Evolutionary conservation across 352 stramenopile genomes (phyloP), one percentile per base, ranked within the genome.

Genomic region (Phytophthora fragariae): DNA sequence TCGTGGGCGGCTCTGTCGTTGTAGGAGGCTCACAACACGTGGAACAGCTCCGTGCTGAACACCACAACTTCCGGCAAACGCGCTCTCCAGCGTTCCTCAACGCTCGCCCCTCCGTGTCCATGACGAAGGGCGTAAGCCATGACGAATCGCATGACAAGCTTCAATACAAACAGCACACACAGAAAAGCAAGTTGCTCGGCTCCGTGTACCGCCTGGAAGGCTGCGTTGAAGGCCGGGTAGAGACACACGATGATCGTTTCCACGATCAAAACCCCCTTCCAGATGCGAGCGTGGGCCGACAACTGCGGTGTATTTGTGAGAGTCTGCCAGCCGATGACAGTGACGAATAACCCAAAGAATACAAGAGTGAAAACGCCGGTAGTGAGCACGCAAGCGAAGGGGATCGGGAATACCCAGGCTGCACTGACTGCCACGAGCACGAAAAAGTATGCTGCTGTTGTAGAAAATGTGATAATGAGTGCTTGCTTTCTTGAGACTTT

Each of bases 381-480:
- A 5, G 65, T 77, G 17, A 77, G 49, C 14, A 65, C 71, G 19
- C 70, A 68, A 7, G 70, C 61, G 39, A 77, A 77, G 6, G 65
- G 71, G 21, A 77, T 77, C 2, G 71, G 65, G 15, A 77, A 77
- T 7, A 58, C 31, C 71, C 71, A 77, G 2, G n/a, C 17, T 2
- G 31, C 53, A 2, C 65, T 71, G 37, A 77, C 50, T 0, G 11
- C 21, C 5, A 74, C 11, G 4, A 77, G 56, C 17, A 63, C 61
- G 1, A 47, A 61, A 14, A 77, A 53, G 19, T 76, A 76, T 2
- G 33, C 63, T 11, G 2, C 29, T 4, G 63, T 53, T 1, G 54
- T 64, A 14, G 7, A 41, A 4, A 57, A 4, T 7, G 63, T 58
- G 29, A 58, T 27, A 11, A 44, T 8, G 2, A 58, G 29, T 14